Base-by-base conservation (phyloP, 139 green algal genomes). In the Micromonas pusilla region DNA sequence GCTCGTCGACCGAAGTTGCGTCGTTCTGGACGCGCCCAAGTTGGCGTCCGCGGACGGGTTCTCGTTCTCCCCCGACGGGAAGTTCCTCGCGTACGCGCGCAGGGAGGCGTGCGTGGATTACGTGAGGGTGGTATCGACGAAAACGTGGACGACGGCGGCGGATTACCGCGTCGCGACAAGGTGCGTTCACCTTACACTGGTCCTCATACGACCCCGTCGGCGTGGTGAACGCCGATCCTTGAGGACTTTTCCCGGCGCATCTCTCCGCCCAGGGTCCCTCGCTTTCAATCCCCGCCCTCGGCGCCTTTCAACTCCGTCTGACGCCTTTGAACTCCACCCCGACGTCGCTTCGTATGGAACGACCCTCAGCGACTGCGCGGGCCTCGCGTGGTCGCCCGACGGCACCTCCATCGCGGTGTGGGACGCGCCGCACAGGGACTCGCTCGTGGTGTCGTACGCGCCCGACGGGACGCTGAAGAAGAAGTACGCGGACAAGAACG, bases 21-120 rank as follows among this genome's bases (percentile, higher is more conserved):
- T 81, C 0, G 87, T 92, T 79, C 80, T 97, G 31, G 70, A 65
- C 0, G 87, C 84, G 1, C 89, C 93, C 4, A 97, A 97, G 83
- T 75, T 80, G 52, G 70, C 73, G 0, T 67, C 82, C 3, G 80
- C 68, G 32, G n/a, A n/a, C n/a, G 92, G 88, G 1, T 76, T 94
- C 25, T 83, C 79, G 1, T 97, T 96, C 85, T 88, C 80, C 31
- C 87, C 83, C 0, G 88, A 93, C 25, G 91, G 88, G 54, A 45
- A 52, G 19, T 79, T 84, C 80, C 89, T 92, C 5, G 76, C 97
- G 36, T 73, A 87, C 25, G 86, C 92, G 86, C 80, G 82, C 33
- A 26, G 63, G 23, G 67, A 83, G 6, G n/a, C n/a, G 45, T 86
- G 79, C 79, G 82, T 83, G 45, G 82, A 86, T 76, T 64, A 28